Evolutionary conservation across 2,329 filamentous ascomycete genomes (phyloP), one percentile per base, ranked within the genome.

Genomic region (Sclerotinia glacialis): DNA sequence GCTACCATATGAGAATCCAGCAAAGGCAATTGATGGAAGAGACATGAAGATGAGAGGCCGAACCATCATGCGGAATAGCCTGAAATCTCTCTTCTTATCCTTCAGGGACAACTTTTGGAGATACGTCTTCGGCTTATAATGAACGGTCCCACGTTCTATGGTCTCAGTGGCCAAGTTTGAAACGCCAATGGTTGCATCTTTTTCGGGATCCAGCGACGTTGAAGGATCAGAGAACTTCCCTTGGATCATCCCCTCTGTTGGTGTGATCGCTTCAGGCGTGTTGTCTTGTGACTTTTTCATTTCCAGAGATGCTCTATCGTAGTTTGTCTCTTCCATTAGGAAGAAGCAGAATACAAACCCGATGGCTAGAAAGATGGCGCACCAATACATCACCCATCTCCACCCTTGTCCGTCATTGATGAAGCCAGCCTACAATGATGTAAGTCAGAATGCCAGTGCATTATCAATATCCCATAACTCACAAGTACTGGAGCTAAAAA

Each of bases 321-420:
- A 75, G n/a, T 73, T 86, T 6, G 85, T 86, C 74, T 87, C 85
- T 74, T 87, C 85, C 78, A 86, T 81, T 73, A 83, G 81, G 71
- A 87, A 83, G 76, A 85, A 86, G 1, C 83, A 75, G 69, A 85
- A 79, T 23, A 86, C 71, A 47, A 83, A 81, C 12, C 76, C 78
- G 1, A 81, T 74, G 0, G 76, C 83, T 3, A 77, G 74, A 69
- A 87, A 80, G 37, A 88, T 86, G 5, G 84, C 82, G 44, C 81
- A 81, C 78, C 83, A 85, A 70, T 82, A 80, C 75, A 83, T 77
- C 21, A 80, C 78, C 81, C 82, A 85, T 64, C 78, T 68, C 82
- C 82, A 85, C 2, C 81, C 81, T 67, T 79, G 77, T 1, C 77
- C 78, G 52, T 83, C 78, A 47, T 78, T 77, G 67, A 85, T 81